Percentiles rank a stretch among this genome's conserved stretches.
Evolutionary conservation across 139 green algal genomes (phyloP).

Genomic region (Chlorella sorokiniana): DNA sequence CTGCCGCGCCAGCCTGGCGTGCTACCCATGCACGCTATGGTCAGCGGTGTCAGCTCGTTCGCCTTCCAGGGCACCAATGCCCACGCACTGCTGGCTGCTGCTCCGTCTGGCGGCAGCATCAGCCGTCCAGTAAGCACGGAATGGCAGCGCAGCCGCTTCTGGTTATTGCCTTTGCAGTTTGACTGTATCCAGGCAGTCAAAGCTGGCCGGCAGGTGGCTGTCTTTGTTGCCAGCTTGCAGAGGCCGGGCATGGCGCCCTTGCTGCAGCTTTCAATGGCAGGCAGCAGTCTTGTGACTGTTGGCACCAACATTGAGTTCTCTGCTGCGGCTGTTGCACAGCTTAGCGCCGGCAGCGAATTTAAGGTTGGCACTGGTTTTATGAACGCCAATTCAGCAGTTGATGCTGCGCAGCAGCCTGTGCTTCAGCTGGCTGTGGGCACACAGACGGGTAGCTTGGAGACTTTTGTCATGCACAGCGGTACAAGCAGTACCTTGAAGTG

Average conservation of each 20-base stretch:
- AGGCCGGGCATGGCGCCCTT: neutral
- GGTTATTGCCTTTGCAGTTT: slow-evolving; percentile 48
- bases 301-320: slow-evolving; percentile 24
- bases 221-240: slow-evolving; percentile 16
- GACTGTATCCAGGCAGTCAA: neutral
- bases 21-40: neutral
- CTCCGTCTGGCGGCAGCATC: neutral
- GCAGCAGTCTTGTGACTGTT: slow-evolving; percentile 4
- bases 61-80: slow-evolving; percentile 86
- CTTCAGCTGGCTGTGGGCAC: slow-evolving; percentile 11
- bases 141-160: slow-evolving; percentile 53
- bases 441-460: slow-evolving; percentile 8
- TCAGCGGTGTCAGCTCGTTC: slow-evolving; percentile 76
- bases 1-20: slow-evolving; percentile 45
- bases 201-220: neutral
- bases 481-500: neutral
- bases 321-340: slow-evolving; percentile 13
- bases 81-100: slow-evolving; percentile 52
- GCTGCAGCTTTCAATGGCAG: neutral
- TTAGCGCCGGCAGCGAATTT: neutral
- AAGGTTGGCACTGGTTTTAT: neutral
- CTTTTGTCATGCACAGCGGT: neutral
- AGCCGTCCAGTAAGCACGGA: neutral
- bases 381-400: too few relatives aligned
- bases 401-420: neutral